Conservation (phyloP, 352 stramenopile species). For the Phytophthora litchii region DNA sequence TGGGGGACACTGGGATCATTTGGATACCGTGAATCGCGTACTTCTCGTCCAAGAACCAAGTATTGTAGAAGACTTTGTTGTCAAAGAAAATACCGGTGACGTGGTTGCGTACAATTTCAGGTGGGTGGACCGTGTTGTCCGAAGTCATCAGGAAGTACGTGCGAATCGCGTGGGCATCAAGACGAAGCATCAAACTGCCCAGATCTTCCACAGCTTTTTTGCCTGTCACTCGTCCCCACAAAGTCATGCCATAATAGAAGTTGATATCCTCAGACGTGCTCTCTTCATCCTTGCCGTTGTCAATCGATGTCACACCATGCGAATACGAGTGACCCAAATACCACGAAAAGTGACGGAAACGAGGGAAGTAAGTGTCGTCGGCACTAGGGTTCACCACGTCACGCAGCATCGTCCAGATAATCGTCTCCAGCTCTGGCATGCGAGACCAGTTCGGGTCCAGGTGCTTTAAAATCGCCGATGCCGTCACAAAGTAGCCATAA, state of each 20-base stretch:
- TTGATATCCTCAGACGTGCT: conserved; percentile 83
- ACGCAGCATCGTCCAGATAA: conserved; percentile 69
- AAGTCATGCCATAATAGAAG: conserved; percentile 79
- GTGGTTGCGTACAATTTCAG: conserved; percentile 69
- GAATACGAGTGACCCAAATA: conserved; percentile 80
- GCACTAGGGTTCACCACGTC: conserved; percentile 73
- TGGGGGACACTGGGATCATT: conserved; percentile 77
- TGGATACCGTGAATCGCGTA: conserved; percentile 84
- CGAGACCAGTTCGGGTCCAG: conserved; percentile 65
- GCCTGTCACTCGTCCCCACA: conserved; percentile 68
- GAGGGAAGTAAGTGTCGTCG: conserved; percentile 58
- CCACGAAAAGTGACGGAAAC: conserved; percentile 81
- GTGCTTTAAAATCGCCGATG: conserved; percentile 65
- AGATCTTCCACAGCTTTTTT: conserved; percentile 68
- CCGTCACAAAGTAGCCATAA: conserved; percentile 76
- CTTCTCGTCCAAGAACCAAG: conserved; percentile 70
- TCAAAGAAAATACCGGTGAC: conserved; percentile 82
- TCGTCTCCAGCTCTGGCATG: conserved; percentile 59
- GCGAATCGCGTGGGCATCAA: conserved; percentile 63
- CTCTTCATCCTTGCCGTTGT: conserved; percentile 78
- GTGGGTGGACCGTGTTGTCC: conserved; percentile 67
- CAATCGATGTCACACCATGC: conserved; percentile 60
- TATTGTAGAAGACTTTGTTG: conserved; percentile 78
- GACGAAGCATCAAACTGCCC: conserved; percentile 74
- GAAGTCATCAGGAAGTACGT: conserved; percentile 76